Conservation (phyloP, 768 basidiomycete genomes). For the Coprinellus micaceus region DNA sequence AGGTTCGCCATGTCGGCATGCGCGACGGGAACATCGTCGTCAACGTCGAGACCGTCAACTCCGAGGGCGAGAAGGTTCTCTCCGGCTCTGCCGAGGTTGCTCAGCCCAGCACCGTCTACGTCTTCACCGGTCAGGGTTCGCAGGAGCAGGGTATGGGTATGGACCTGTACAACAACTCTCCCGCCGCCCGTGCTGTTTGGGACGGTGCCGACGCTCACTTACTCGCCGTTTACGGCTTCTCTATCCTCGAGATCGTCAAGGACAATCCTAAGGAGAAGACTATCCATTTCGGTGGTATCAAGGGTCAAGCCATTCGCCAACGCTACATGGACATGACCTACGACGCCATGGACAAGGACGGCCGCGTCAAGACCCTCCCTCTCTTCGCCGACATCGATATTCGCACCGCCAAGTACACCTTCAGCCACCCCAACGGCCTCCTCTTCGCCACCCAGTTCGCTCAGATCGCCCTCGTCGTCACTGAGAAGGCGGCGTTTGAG, state of each 20-base stretch:
- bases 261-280: constrained; percentile 98
- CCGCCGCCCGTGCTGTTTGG: constrained; percentile 96
- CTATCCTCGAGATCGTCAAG: constrained; percentile 97
- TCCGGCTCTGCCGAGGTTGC: constrained; percentile 90
- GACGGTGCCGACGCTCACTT: constrained; percentile 93
- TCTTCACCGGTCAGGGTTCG: constrained; percentile 98
- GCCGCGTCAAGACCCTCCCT: constrained; percentile 91
- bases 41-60: constrained; percentile 81
- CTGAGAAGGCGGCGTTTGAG: constrained; percentile 97
- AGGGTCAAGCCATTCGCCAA: constrained; percentile 95
- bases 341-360: constrained; percentile 95
- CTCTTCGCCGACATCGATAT: constrained; percentile 94
- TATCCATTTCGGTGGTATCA: constrained; percentile 98
- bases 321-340: constrained; percentile 99
- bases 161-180: constrained; percentile 91
- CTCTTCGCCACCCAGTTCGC: constrained; percentile 98
- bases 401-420: constrained; percentile 96
- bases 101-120: constrained; percentile 90
- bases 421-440: constrained; percentile 92
- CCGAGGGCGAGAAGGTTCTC: constrained; percentile 85
- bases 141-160: constrained; percentile 99
- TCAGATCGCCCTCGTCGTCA: constrained; percentile 96
- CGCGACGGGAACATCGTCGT: constrained; percentile 90
- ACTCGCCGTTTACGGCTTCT: constrained; percentile 94
- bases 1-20: constrained; percentile 89